phyloP scores from a whole-genome alignment of 208 protist species.

The Wallacemonas sp. region DNA sequence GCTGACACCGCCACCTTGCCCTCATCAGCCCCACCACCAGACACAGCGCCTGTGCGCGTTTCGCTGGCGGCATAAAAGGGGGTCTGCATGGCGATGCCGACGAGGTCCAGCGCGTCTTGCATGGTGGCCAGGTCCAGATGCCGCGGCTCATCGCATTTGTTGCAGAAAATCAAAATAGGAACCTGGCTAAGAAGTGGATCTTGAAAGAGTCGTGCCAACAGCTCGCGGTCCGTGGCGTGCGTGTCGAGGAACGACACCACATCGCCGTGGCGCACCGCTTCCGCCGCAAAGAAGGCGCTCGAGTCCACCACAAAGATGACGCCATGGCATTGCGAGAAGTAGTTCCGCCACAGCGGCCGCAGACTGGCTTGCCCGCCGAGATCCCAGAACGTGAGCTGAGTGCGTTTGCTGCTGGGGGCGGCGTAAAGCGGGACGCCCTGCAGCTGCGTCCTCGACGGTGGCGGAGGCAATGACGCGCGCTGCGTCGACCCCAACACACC shows the following conservation, averaged over 20 bases:
- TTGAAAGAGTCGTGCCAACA: conserved; percentile 67
- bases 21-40: too few relatives aligned
- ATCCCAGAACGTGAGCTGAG: conserved; percentile 93
- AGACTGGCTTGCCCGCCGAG: conserved; percentile 95
- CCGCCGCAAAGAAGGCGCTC: conserved; percentile 26
- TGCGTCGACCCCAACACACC: conserved; percentile 24
- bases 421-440: conserved; percentile 19
- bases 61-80: conserved; percentile 31
- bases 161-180: conserved; percentile 91
- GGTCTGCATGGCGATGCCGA: conserved; percentile 44
- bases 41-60: too few relatives aligned
- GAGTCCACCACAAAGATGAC: conserved; percentile 95
- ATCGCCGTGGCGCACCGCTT: too few relatives aligned
- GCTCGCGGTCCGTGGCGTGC: conserved; percentile 41
- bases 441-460: conserved; percentile 7
- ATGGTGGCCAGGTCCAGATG: conserved; percentile 58
- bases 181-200: conserved; percentile 82
- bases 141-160: conserved; percentile 88
- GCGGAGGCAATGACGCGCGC: conserved; percentile 44
- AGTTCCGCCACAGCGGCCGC: conserved; percentile 95
- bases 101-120: conserved; percentile 67
- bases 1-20: too few relatives aligned
- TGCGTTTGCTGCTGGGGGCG: conserved; percentile 15
- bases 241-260: background rate
- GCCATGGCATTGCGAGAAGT: conserved; percentile 93